Evolutionary conservation across 768 basidiomycete species (phyloP).

Genomic region (Xanthoconium purpureum): DNA sequence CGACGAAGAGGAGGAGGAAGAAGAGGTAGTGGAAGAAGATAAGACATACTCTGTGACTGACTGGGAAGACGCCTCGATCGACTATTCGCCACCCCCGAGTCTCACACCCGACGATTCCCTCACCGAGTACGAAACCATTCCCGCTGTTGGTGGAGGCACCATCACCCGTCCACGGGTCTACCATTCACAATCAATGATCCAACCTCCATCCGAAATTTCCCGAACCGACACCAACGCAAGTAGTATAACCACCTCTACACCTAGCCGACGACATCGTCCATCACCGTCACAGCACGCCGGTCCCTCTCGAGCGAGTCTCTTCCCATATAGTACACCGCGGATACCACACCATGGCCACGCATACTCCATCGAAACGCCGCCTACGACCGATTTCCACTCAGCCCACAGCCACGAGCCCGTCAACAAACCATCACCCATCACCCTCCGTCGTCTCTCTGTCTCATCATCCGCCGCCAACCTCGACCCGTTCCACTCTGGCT

Average conservation of each 20-base stretch:
- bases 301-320: slow-evolving; percentile 30
- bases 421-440: slow-evolving; percentile 15
- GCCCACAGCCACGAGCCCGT: slow-evolving; percentile 14
- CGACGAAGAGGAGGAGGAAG: slow-evolving; percentile 31
- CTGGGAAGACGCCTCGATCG: slow-evolving; percentile 62
- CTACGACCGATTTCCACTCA: slow-evolving; percentile 33
- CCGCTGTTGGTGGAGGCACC: slow-evolving; percentile 88
- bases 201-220: slow-evolving; percentile 37
- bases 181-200: slow-evolving; percentile 80
- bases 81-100: slow-evolving; percentile 45
- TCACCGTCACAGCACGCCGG: slow-evolving; percentile 12
- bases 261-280: background rate
- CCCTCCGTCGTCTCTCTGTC: slow-evolving; percentile 35
- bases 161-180: slow-evolving; percentile 82
- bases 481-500: slow-evolving; percentile 35
- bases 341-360: slow-evolving; percentile 40
- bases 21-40: slow-evolving; percentile 17
- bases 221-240: slow-evolving; percentile 44
- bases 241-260: slow-evolving; percentile 37
- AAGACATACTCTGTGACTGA: slow-evolving; percentile 59
- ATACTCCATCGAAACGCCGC: slow-evolving; percentile 46
- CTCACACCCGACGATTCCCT: slow-evolving; percentile 41
- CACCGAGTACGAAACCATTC: slow-evolving; percentile 80
- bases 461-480: slow-evolving; percentile 26
- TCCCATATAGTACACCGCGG: slow-evolving; percentile 7